Evolutionary conservation across 331 rosid species (phyloP).

Genomic region (Phaseolus coccineus): DNA sequence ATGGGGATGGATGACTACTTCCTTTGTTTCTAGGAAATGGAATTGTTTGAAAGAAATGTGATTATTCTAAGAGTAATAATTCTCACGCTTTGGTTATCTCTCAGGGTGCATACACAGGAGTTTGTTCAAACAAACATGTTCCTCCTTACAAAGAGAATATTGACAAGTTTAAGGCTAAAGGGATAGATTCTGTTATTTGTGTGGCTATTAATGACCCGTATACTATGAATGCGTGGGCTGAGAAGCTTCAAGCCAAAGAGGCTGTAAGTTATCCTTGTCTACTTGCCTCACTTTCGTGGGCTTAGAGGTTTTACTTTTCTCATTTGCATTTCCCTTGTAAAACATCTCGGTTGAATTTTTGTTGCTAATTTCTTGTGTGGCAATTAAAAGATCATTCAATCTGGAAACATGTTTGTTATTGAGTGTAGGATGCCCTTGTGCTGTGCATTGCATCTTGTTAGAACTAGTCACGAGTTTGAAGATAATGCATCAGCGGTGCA

Average conservation of each 20-base stretch:
- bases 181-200: constrained; percentile 84
- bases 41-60: constrained; percentile 29
- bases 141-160: constrained; percentile 82
- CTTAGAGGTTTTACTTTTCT: not conserved
- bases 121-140: constrained; percentile 89
- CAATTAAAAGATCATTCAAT: constrained; percentile 2
- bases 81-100: constrained; percentile 29
- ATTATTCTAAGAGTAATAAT: not conserved
- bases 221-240: constrained; percentile 86
- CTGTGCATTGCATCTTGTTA: constrained; percentile 30
- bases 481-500: not conserved
- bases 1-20: not conserved
- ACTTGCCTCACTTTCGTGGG: constrained; percentile 4
- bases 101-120: constrained; percentile 98
- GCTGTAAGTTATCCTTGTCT: constrained; percentile 62
- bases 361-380: constrained; percentile 15
- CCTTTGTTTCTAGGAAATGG: constrained; percentile 10
- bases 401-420: not conserved
- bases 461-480: constrained; percentile 4
- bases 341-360: not conserved
- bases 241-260: constrained; percentile 71
- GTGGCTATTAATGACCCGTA: constrained; percentile 92
- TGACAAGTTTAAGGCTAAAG: constrained; percentile 85
- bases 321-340: constrained; percentile 1
- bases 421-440: not conserved